Conservation (phyloP, 2,329 filamentous ascomycete genomes). For the Emericellopsis atlantica region DNA sequence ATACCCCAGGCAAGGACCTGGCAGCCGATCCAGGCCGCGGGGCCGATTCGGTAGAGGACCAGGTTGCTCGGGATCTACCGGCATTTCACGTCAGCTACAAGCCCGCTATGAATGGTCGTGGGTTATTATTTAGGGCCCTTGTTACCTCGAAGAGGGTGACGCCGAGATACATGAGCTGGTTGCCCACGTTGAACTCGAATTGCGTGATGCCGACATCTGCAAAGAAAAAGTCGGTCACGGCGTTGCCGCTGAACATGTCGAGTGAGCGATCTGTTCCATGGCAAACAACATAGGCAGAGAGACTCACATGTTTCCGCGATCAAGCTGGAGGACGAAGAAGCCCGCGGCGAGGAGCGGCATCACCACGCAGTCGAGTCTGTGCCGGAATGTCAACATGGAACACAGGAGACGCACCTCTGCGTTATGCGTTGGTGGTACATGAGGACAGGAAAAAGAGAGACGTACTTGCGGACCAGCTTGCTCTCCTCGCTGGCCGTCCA, state of each 20-base stretch:
- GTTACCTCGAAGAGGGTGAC: conserved; percentile 26
- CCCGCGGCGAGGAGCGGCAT: conserved; percentile 8
- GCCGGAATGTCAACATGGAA: no score
- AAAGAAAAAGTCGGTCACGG: conserved; percentile 33
- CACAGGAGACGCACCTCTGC: no score
- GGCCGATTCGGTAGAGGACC: conserved; percentile 4
- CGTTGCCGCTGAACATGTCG: conserved; percentile 17
- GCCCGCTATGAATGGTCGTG: no score
- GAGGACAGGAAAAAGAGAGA: no score
- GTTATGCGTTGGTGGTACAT: no score
- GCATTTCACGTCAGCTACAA: no score
- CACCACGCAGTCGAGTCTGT: conserved; percentile 7
- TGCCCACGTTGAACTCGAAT: conserved; percentile 33
- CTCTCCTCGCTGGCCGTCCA: no score
- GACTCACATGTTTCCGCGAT: conserved; percentile 17
- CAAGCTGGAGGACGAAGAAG: conserved; percentile 11
- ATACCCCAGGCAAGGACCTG: conserved; percentile 8
- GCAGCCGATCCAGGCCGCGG: conserved; percentile 5
- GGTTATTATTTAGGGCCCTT: no score
- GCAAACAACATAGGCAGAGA: no score
- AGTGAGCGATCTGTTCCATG: no score
- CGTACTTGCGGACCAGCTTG: no score
- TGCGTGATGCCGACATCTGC: conserved; percentile 31
- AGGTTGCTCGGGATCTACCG: conserved; percentile 5
- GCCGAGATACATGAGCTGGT: conserved; percentile 29